Evolutionary conservation across 768 basidiomycete species (phyloP).

Genomic region (Psilocybe sp.): DNA sequence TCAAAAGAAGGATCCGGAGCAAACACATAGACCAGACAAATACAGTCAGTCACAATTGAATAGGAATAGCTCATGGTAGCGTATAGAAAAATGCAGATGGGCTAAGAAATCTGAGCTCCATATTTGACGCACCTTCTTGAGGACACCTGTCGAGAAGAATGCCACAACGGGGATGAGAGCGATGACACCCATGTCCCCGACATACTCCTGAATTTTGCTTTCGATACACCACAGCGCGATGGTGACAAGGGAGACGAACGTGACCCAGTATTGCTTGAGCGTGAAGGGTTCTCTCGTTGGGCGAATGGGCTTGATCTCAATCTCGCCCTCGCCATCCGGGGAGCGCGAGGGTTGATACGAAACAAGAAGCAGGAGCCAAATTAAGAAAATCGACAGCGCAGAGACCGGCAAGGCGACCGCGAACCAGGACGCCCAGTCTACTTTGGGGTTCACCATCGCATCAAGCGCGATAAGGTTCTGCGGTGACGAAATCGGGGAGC

Average conservation of each 20-base stretch:
- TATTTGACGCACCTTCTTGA: slow-evolving; percentile 72
- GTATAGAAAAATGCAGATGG: background rate
- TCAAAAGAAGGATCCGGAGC: background rate
- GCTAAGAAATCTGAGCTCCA: slow-evolving; percentile 7
- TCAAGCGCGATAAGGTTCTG: slow-evolving; percentile 93
- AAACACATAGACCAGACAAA: slow-evolving; percentile 2
- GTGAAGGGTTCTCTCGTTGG: slow-evolving; percentile 82
- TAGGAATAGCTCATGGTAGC: background rate
- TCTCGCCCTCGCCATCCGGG: slow-evolving; percentile 71
- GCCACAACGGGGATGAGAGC: slow-evolving; percentile 90
- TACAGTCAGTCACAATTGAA: background rate
- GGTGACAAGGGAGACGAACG: slow-evolving; percentile 76
- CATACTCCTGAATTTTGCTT: slow-evolving; percentile 64
- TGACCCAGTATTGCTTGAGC: slow-evolving; percentile 86
- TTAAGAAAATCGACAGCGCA: slow-evolving; percentile 77
- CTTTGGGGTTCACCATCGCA: slow-evolving; percentile 79
- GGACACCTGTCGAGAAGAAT: slow-evolving; percentile 90
- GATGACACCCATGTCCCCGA: slow-evolving; percentile 98
- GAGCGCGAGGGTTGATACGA: slow-evolving; percentile 75
- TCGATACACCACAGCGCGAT: slow-evolving; percentile 91
- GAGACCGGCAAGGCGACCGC: slow-evolving; percentile 92
- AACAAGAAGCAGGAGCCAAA: slow-evolving; percentile 86
- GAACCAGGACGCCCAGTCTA: slow-evolving; percentile 95
- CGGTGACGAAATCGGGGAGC: slow-evolving; percentile 95
- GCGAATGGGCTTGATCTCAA: slow-evolving; percentile 83